Conservation (phyloP, 331 rosid species). For the Dryas integrifolia region DNA sequence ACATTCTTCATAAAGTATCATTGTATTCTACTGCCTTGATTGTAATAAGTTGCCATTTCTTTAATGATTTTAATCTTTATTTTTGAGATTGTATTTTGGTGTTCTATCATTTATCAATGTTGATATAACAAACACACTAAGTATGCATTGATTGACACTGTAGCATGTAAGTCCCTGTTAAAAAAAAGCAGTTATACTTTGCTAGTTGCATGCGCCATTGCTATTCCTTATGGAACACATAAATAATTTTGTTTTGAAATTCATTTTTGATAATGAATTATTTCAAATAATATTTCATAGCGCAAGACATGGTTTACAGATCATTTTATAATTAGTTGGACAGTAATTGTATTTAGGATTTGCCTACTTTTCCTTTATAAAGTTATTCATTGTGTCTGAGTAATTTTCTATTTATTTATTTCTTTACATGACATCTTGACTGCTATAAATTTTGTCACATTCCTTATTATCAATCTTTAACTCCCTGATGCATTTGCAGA, state of each 20-base stretch:
- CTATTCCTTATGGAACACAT: background rate
- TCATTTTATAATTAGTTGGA: background rate
- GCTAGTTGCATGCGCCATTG: background rate
- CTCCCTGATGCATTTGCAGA: constrained; percentile 57
- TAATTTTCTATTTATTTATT: background rate
- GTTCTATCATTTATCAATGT: background rate
- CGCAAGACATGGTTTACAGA: background rate
- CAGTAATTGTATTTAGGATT: background rate
- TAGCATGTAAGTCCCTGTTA: background rate
- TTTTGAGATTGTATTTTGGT: background rate
- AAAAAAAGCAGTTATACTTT: background rate
- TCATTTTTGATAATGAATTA: background rate
- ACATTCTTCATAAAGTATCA: constrained; percentile 2
- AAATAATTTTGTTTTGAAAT: background rate
- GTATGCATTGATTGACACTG: background rate
- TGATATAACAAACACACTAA: background rate
- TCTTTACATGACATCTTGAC: background rate
- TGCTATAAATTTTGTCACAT: background rate
- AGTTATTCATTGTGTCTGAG: background rate
- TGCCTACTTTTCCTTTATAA: background rate
- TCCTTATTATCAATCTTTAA: constrained; percentile 21
- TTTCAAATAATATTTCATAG: background rate
- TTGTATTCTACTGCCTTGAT: background rate
- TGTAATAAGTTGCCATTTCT: background rate
- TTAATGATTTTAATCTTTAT: background rate